These are phyloP conservation scores for Acarospora socialis DNA, from an alignment of 2,329 filamentous ascomycete genomes.

Conservation along the genomic window DNA sequence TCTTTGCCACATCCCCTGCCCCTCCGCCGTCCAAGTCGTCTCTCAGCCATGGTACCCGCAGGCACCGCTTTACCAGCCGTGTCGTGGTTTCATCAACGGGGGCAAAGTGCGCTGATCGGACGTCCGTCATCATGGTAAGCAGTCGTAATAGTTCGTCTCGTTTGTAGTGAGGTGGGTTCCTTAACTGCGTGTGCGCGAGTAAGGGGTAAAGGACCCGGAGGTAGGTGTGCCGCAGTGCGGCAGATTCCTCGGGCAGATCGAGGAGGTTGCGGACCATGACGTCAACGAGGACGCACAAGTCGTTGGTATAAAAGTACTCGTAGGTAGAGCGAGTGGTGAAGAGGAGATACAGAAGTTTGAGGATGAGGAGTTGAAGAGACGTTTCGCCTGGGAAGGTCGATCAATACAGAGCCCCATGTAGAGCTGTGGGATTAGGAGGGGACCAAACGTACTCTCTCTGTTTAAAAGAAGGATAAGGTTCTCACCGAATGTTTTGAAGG, in stretches of 20 bases:
- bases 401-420: constrained; percentile 10
- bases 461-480: constrained; percentile 94
- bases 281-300: constrained; percentile 82
- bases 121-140: constrained; percentile 43
- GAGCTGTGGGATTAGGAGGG: background rate
- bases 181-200: constrained; percentile 80
- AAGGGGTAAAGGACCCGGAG: constrained; percentile 83
- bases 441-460: constrained; percentile 51
- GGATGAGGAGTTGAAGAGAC: constrained; percentile 83
- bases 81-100: constrained; percentile 36
- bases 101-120: constrained; percentile 30
- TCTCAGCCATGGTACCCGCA: constrained; percentile 31
- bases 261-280: constrained; percentile 95
- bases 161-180: constrained; percentile 80
- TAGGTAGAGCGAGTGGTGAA: constrained; percentile 86
- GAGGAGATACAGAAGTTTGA: constrained; percentile 87
- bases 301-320: constrained; percentile 98
- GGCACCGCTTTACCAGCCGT: constrained; percentile 32
- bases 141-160: constrained; percentile 67
- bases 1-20: constrained; percentile 25
- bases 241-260: constrained; percentile 72
- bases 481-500: constrained; percentile 89
- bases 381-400: constrained; percentile 57
- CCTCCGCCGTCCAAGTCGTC: constrained; percentile 6
- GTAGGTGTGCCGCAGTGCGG: constrained; percentile 74